Conservation (phyloP, 2,329 filamentous ascomycete genomes). For the Aspergillus pseudoviridinutans region DNA sequence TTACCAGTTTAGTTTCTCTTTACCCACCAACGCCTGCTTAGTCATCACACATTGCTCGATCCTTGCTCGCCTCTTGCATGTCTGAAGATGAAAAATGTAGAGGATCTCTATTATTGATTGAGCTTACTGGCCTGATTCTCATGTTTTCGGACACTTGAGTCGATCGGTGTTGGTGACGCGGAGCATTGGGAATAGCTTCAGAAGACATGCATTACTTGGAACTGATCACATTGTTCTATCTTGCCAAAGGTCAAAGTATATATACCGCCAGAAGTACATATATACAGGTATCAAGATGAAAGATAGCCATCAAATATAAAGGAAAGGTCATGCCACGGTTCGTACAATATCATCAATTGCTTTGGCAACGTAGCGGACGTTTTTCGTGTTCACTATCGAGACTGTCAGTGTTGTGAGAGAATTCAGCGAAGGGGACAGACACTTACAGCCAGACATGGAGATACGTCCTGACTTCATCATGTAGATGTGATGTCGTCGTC, state of each 20-base stretch:
- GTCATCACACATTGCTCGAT: not conserved
- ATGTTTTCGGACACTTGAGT: too few species aligned
- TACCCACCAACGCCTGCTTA: not conserved
- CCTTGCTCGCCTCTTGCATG: too few species aligned
- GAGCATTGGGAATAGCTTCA: too few species aligned
- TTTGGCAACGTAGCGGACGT: constrained; percentile 14
- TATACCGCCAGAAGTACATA: not conserved
- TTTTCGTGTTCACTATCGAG: constrained; percentile 13
- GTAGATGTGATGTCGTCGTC: constrained; percentile 16
- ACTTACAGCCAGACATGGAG: constrained; percentile 18
- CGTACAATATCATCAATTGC: constrained; percentile 16
- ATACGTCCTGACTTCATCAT: constrained; percentile 17
- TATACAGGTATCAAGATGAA: not conserved
- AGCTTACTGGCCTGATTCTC: too few species aligned
- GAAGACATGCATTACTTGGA: not conserved
- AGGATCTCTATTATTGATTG: too few species aligned
- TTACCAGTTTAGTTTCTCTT: not conserved
- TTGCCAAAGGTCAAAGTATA: not conserved
- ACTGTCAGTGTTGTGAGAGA: not conserved
- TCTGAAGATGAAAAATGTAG: too few species aligned
- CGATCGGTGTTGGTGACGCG: too few species aligned
- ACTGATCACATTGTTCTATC: not conserved
- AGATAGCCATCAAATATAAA: not conserved
- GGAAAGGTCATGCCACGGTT: not conserved
- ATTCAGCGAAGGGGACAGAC: not conserved